These are phyloP conservation scores for Fusarium haematococcum DNA, from an alignment of 2,329 filamentous ascomycete species.

Conservation along the genomic window DNA sequence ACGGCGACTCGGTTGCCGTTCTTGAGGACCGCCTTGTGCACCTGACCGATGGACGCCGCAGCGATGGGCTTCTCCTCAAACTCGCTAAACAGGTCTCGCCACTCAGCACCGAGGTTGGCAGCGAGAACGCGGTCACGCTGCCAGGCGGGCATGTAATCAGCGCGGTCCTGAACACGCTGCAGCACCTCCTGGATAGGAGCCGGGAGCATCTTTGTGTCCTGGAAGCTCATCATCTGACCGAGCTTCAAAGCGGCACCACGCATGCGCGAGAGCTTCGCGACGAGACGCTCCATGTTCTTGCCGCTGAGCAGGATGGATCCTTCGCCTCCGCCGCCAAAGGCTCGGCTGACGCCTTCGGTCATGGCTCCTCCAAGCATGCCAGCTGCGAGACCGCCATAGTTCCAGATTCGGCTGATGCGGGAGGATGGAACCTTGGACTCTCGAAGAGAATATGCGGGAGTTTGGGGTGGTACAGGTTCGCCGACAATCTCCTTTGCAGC, in stretches of 20 bases:
- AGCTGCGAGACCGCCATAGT: conserved; percentile 91
- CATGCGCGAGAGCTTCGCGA: conserved; percentile 94
- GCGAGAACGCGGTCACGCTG: conserved; percentile 88
- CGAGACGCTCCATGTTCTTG: conserved; percentile 91
- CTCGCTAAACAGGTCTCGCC: conserved; percentile 83
- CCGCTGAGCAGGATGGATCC: conserved; percentile 90
- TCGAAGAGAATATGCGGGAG: conserved; percentile 73
- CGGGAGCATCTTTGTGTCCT: conserved; percentile 96
- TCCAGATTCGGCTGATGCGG: conserved; percentile 88
- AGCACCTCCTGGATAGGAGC: conserved; percentile 88
- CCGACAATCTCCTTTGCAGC: conserved; percentile 43
- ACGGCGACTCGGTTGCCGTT: conserved; percentile 85
- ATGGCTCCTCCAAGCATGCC: conserved; percentile 96
- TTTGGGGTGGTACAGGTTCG: conserved; percentile 23
- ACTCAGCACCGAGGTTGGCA: conserved; percentile 82
- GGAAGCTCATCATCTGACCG: conserved; percentile 98
- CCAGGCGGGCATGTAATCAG: conserved; percentile 97
- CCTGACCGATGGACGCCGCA: conserved; percentile 96
- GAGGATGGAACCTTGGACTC: conserved; percentile 94
- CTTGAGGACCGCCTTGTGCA: conserved; percentile 85
- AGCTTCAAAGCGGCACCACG: conserved; percentile 96
- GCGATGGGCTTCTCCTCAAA: conserved; percentile 95
- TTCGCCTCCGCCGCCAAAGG: conserved; percentile 73
- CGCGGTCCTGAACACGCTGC: conserved; percentile 93
- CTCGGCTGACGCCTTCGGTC: conserved; percentile 84